phyloP scores from a whole-genome alignment of 768 basidiomycete species.

The Solioccasus polychromus region DNA sequence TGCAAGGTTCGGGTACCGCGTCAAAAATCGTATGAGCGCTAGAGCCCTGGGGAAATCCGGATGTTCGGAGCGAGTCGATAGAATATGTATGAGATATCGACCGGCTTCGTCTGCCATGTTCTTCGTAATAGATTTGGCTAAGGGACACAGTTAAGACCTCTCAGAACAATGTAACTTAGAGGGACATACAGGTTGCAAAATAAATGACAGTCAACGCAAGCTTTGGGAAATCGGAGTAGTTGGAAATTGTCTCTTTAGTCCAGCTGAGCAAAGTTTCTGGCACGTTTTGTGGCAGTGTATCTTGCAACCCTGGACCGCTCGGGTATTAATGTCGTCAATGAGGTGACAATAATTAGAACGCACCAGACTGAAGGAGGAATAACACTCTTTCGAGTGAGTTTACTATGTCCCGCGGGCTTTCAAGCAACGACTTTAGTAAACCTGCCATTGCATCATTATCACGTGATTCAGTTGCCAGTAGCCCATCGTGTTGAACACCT shows the following conservation, averaged over 20 bases:
- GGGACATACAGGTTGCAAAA: neutral
- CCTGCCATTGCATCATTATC: neutral
- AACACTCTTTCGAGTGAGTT: conserved; percentile 3
- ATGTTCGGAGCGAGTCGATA: neutral
- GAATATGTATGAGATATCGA: neutral
- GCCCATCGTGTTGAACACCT: neutral
- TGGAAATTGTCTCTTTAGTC: neutral
- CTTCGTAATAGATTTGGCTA: neutral
- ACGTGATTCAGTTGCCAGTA: neutral
- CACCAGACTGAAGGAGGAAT: conserved; percentile 6
- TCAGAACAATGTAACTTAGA: neutral
- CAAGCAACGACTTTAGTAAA: neutral
- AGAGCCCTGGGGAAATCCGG: neutral
- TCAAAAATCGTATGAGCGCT: neutral
- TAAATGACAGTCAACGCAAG: conserved; percentile 1
- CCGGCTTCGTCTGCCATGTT: too few relatives aligned
- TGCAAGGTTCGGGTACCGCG: neutral
- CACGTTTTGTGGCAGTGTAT: neutral
- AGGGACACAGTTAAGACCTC: neutral
- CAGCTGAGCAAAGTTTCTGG: neutral
- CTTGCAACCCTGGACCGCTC: neutral
- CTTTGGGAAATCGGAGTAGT: neutral
- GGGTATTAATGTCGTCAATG: neutral
- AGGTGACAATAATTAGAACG: neutral
- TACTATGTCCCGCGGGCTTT: neutral